Base-by-base conservation (phyloP, 208 protist genomes). In the Vickermania ingenoplastis region DNA sequence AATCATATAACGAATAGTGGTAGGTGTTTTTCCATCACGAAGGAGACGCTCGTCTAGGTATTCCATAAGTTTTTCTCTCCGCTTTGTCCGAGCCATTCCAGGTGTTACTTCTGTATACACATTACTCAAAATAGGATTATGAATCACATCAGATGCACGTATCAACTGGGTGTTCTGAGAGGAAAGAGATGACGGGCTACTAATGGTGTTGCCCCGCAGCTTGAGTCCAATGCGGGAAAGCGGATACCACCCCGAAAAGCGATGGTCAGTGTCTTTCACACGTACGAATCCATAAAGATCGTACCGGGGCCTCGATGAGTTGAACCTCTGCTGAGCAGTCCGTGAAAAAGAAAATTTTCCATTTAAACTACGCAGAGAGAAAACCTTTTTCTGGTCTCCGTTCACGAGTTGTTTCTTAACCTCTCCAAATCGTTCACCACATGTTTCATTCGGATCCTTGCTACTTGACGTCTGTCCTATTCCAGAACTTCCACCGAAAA, bases 1-100 rank as follows among this genome's bases (percentile, higher is more conserved):
- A 23, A 85, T 59, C 57, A 92, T 83, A 61, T 81, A 84, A 14
- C 88, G 88, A 55, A 92, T 71, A 5, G 80, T 83, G 27, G 83
- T 92, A 14, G 88, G 84, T 17, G 81, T 89, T 23, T 73, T 63
- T 63, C 75, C 76, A 72, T 94, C 88, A 11, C 88, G 83, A 51
- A 86, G 70, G 22, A 94, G 76, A 0, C 88, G 81, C 67, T 91
- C 88, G 61, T 94, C 88, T 49, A 90, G 63, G 63, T 82, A 94
- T 58, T 92, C 83, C 1, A 83, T 63, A 62, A 73, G 75, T 25
- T 85, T 79, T 17, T 7, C 36, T 17, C 7, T 45, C 22, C 77
- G 76, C 51, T 71, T 69, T 11, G 77, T 86, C 26, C 82, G 81
- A 7, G 73, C 72, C 87, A 94, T 94, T 27, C 83, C 83, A 3